Evolutionary conservation across 306 rosid species (phyloP), one percentile per base, ranked within the genome.

Genomic region (Lablab purpureus): DNA sequence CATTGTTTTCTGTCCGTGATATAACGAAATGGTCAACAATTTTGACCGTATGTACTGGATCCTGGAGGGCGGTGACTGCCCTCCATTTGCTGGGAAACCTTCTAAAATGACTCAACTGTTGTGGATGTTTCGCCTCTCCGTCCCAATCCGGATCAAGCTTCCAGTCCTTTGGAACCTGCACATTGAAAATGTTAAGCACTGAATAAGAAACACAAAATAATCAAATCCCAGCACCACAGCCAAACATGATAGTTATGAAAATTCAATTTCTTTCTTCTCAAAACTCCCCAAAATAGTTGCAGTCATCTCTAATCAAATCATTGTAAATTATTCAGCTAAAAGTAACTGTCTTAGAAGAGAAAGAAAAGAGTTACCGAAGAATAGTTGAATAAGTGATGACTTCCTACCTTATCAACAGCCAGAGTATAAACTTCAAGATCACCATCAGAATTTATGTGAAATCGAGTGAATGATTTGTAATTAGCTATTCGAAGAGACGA

Each of bases 401-500:
- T 70, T 71, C 78, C 79, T 84, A 93, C 97, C 98, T 90, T 96
- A 62, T 96, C 99, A 46, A 96, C 93, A 1, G 99, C 99, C 40
- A 96, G 89, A 54, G 99, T 93, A 76, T 30, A 93, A 84, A 96
- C 99, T 91, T 95, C 98, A 45, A 95, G 96, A 90, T 93, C 91
- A 4, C 98, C 99, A 14, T 84, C 83, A 17, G 82, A 46, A 8
- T 74, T 87, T 73, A 95, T 85, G 87, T 89, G 98, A 74, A 95
- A 93, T 18, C 99, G 89, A 41, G 99, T 90, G 88, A 95, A 95
- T 56, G 99, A 54, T 78, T 95, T 93, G 86, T 93, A 95, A 71
- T 95, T 93, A 41, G 99, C 99, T 71, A 95, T 95, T 80, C 98
- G 88, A 37, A 95, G 90, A 17, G 99, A 95, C 0, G 99, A 95